Conservation (phyloP, 2,329 filamentous ascomycete genomes). For the Escovopsis sp. region DNA sequence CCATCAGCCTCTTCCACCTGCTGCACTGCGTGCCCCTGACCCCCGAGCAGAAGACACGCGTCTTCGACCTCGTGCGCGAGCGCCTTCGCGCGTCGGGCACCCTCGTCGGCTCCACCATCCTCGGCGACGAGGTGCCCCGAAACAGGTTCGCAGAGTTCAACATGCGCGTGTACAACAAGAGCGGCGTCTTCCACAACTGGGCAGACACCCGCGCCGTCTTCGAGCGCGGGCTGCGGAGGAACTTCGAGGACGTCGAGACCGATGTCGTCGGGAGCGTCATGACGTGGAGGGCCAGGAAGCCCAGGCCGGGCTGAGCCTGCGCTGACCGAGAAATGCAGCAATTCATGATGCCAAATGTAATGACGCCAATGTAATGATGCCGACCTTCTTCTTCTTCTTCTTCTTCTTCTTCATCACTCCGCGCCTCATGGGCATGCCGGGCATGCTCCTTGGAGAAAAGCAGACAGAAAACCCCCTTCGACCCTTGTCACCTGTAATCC, state of each 20-base stretch:
- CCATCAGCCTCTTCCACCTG: constrained; percentile 17
- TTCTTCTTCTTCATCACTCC: no score
- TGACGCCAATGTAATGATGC: no score
- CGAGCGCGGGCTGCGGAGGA: constrained; percentile 17
- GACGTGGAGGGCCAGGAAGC: constrained; percentile 22
- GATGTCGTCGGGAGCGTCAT: constrained; percentile 23
- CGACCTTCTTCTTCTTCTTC: no score
- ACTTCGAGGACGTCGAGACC: constrained; percentile 24
- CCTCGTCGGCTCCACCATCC: constrained; percentile 13
- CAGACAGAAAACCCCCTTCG: no score
- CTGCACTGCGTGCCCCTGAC: constrained; percentile 14
- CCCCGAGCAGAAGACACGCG: constrained; percentile 7
- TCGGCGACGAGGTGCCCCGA: constrained; percentile 7
- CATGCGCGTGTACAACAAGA: constrained; percentile 20
- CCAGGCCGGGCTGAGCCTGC: constrained; percentile 12
- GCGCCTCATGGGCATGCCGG: no score
- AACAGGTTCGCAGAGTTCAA: constrained; percentile 7
- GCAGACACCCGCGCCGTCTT: constrained; percentile 20
- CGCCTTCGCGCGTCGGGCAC: constrained; percentile 9
- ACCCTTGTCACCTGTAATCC: no score
- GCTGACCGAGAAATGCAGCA: neutral
- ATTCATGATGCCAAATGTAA: no score
- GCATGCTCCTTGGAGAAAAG: no score
- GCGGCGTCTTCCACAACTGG: constrained; percentile 24
- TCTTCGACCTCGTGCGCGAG: constrained; percentile 7